Evolutionary conservation across 768 basidiomycete genomes (phyloP), one percentile per base, ranked within the genome.

Genomic region (Lactarius quietus): DNA sequence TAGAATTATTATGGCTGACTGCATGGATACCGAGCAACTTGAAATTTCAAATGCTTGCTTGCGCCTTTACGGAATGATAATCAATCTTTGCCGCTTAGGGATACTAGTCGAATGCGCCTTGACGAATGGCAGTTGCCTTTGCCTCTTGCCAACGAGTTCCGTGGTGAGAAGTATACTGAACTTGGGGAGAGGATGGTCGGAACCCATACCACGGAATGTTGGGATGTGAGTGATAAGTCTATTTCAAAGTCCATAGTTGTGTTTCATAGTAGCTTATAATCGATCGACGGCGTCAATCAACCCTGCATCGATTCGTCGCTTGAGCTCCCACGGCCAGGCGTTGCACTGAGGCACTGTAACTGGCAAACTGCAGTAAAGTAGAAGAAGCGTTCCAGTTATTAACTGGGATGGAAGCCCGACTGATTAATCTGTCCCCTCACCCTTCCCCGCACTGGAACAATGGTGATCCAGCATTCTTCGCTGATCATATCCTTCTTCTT

Each of bases 1-100:
- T 31, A 98, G 86, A 65, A 98, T 97, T 79, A 97, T 98, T 75
- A 97, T 87, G 9, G 96, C 96, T 59, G 95, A 9, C 95, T 95
- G 41, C 82, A 80, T 26, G 83, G 83, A 74, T 98, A 94, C 69
- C 86, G 87, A 26, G 93, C 96, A 69, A 98, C 90, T n/a, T n/a
- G n/a, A n/a, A n/a, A n/a, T 77, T 94, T 93, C 73, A 98, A 95
- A 62, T 93, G 91, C 72, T 95, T 94, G 70, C 90, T 92, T 36
- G 92, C 92, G 58, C 95, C 95, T 78, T 95, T 95, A 8, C 95
- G 95, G 62, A 97, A 95, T 95, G 9, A 97, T 85, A 70, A 93
- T 82, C 95, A 95, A 97, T 3, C 73, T 86, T 90, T 14, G 94
- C 93, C 76, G 95, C 94, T 61, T 90, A 85, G 0, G 89, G 88